phyloP scores from a whole-genome alignment of 441 rosid species.

The Gossypium gossypioides region DNA sequence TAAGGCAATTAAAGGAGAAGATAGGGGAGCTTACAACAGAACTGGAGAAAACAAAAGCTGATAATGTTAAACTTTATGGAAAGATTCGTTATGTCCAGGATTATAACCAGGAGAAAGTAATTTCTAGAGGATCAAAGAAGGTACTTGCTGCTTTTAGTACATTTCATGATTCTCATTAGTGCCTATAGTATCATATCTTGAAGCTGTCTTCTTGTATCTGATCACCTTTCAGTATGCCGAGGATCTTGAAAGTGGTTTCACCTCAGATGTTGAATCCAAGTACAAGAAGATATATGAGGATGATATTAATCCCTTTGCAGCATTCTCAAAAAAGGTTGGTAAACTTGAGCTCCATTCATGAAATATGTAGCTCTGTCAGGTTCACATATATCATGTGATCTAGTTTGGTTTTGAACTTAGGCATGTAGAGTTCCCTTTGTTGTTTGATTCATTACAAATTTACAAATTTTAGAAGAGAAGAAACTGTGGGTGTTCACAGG shows the following conservation, averaged over 20 bases:
- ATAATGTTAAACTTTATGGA: constrained; percentile 89
- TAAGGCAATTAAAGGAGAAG: constrained; percentile 80
- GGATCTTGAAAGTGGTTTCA: constrained; percentile 90
- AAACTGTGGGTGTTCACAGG: neutral
- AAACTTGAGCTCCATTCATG: constrained; percentile 1
- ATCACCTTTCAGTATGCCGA: constrained; percentile 51
- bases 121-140: constrained; percentile 91
- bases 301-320: constrained; percentile 97
- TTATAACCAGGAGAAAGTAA: constrained; percentile 86
- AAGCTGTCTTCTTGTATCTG: constrained; percentile 2
- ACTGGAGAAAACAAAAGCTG: constrained; percentile 87
- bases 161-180: constrained; percentile 2
- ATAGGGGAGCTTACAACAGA: constrained; percentile 65
- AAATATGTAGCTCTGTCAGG: neutral
- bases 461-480: neutral
- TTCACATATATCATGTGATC: neutral
- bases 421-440: neutral
- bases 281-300: constrained; percentile 97
- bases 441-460: neutral
- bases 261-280: constrained; percentile 90
- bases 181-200: constrained; percentile 13
- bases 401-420: constrained; percentile 4
- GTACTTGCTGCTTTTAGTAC: constrained; percentile 24
- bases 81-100: constrained; percentile 96
- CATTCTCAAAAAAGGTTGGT: constrained; percentile 85